phyloP scores from a whole-genome alignment of 1,284 basidiomycete genomes.

The Retiboletus flavoniger region DNA sequence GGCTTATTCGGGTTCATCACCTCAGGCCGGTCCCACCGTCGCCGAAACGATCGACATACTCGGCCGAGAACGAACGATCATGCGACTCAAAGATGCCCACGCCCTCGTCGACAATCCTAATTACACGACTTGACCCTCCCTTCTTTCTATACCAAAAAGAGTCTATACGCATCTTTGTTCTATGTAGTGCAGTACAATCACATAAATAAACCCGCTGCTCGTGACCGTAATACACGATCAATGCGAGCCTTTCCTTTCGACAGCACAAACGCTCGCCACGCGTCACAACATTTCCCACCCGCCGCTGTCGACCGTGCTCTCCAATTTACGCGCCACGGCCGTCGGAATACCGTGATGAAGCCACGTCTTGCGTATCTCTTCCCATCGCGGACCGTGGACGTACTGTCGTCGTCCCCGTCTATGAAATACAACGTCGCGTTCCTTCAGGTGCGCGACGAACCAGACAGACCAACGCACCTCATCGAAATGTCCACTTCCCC shows the following conservation, averaged over 20 bases:
- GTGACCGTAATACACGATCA: neutral
- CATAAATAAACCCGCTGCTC: too few species aligned
- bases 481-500: constrained; percentile 93
- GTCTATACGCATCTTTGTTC: neutral
- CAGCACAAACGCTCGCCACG: neutral
- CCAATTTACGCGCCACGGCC: constrained; percentile 85
- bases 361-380: constrained; percentile 91
- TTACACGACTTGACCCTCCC: neutral
- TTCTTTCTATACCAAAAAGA: neutral
- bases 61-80: constrained; percentile 37
- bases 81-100: constrained; percentile 29
- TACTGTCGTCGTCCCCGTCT: constrained; percentile 88
- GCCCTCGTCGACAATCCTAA: constrained; percentile 3
- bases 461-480: constrained; percentile 71
- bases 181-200: neutral
- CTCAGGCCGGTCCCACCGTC: constrained; percentile 49
- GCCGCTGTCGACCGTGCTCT: constrained; percentile 85
- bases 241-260: neutral
- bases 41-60: constrained; percentile 45
- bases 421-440: too few species aligned
- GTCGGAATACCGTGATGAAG: constrained; percentile 89
- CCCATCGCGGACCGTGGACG: constrained; percentile 84
- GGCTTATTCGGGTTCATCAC: neutral
- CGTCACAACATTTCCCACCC: constrained; percentile 86
- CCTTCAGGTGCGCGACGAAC: neutral